Percentiles rank a stretch among this genome's conserved stretches.
Conservation (phyloP, 306 rosid genomes). For the Corylus heterophylla region DNA sequence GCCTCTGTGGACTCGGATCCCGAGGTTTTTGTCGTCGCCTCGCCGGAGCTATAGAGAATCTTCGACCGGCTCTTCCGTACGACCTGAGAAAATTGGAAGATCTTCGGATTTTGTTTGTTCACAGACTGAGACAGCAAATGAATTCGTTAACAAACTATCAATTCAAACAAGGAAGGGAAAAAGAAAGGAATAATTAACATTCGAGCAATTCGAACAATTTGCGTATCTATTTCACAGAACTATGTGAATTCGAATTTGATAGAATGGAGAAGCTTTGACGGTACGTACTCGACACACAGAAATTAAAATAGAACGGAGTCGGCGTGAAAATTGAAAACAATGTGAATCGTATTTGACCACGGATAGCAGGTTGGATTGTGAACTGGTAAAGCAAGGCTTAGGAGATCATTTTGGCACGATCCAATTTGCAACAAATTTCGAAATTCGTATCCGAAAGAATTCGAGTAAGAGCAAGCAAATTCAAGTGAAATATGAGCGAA, state of each 20-base stretch:
- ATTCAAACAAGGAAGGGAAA: not conserved
- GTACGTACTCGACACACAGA: not conserved
- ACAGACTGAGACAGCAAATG: conserved; percentile 9
- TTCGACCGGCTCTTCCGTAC: conserved; percentile 69
- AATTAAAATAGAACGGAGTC: conserved; percentile 4
- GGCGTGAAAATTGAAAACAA: not conserved
- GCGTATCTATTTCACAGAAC: not conserved
- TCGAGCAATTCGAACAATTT: not conserved
- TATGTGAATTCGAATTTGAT: not conserved
- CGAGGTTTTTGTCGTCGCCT: conserved; percentile 26
- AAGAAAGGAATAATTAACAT: not conserved
- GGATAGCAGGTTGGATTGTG: not conserved
- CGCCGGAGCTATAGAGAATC: conserved; percentile 39
- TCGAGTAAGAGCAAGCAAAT: not conserved
- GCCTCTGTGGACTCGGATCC: conserved; percentile 50
- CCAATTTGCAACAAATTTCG: not conserved
- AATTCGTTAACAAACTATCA: not conserved
- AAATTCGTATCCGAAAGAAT: not conserved
- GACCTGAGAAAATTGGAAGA: conserved; percentile 43
- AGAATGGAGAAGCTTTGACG: not conserved
- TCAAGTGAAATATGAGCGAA: not conserved
- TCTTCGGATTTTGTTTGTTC: conserved; percentile 1
- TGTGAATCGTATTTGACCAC: not conserved
- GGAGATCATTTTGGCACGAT: not conserved
- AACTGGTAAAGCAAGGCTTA: not conserved